Base-by-base conservation (phyloP, 106 monocot species). In the Dendrobium officinale region DNA sequence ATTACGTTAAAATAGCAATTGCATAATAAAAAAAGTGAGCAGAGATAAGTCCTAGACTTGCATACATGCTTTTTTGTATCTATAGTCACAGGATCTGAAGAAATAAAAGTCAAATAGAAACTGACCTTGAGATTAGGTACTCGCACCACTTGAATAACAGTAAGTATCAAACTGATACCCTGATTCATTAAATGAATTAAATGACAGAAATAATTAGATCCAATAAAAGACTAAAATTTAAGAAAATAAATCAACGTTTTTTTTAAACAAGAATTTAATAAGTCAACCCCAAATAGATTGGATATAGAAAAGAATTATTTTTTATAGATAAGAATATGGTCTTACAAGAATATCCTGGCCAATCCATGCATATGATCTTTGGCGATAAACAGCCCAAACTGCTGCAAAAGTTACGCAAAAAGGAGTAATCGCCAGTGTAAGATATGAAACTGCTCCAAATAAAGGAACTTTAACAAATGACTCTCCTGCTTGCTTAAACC, bases 321-420 rank as follows among this genome's bases (percentile, higher is more conserved):
- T n/a, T 75, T n/a, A 72, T 29, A 76, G 24, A 59, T 59, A 73
- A 77, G 47, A 73, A 40, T 72, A 77, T 77, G 27, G 72, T 13
- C 88, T 91, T 94, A 97, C 97, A 83, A 97, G 92, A 47, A 98
- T 98, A 93, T 98, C 98, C 85, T 98, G 98, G 47, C 98, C 92
- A 70, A 98, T 91, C 94, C 94, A 98, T 20, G 95, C 95, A 78
- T 84, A 90, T 9, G 86, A 87, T 72, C 81, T 47, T 6, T 68
- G 86, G 2, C 95, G 90, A 83, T 91, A 90, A 85, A 98, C 86
- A 75, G 92, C 98, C 98, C 98, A 98, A 44, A 98, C 31, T 40
- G 92, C 91, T 73, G 92, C 92, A 88, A 94, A 92, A 61, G 78
- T 81, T 37, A 95, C 66, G 55, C 98, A 98, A 75, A 98, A 98